Evolutionary conservation across 805 yeast species (phyloP), one percentile per base, ranked within the genome.

Genomic region (Kregervanrija fluxuum): DNA sequence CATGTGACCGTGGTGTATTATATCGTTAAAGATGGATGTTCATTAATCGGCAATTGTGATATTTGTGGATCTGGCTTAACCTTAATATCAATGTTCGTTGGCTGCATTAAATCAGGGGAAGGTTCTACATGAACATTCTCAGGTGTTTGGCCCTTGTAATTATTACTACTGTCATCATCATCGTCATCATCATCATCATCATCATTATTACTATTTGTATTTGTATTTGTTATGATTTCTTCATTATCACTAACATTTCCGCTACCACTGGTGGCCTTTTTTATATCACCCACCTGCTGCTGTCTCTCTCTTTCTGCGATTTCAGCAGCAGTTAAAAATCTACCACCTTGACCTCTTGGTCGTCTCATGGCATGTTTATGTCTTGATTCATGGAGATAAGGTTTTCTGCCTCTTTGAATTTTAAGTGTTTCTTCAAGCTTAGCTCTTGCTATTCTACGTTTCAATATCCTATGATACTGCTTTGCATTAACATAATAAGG

Each of bases 311-410:
- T 66, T 54, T 82, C 89, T 4, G 86, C 88, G 44, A 85, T 84
- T 56, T 85, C 93, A 10, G 96, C 95, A 11, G 98, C 96, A 1
- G 99, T 93, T 48, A 93, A 67, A 54, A 93, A 93, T 48, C 99
- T 73, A 6, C 99, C 99, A 31, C 99, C 99, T 67, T 93, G 98
- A 28, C 99, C 99, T 55, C 99, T 79, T 12, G 99, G 98, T 62
- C 99, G 77, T 60, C 98, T 77, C 99, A 93, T 93, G 3, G 99
- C 99, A 63, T 93, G 99, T 62, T 93, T 91, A 63, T 93, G 99
- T 56, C 99, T 75, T 14, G 96, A 87, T 65, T 93, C 99, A 61
- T 93, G 99, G 41, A 93, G 65, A 64, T 95, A 91, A 11, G 98
- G 97, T 60, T 84, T 83, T 55, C 98, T 78, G 13, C 95, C 95